These are phyloP conservation scores for Vitis labrusca DNA, from an alignment of 164 flowering plant genomes.

Conservation along the genomic window DNA sequence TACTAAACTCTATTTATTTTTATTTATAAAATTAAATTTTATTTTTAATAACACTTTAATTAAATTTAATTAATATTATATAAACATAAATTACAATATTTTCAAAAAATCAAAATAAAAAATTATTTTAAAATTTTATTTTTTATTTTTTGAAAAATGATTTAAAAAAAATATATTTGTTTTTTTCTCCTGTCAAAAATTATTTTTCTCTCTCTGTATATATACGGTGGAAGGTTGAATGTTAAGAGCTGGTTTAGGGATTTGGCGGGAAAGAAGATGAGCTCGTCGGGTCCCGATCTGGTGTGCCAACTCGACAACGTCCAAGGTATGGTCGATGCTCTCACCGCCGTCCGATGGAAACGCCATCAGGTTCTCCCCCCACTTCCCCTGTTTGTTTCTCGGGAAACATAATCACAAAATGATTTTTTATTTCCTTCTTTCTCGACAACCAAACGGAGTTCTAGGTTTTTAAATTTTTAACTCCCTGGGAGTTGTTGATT, in stretches of 20 bases:
- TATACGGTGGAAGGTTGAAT: no score
- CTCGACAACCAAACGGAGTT: neutral
- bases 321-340: slow-evolving; percentile 89
- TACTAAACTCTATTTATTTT: no score
- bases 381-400: slow-evolving; percentile 3
- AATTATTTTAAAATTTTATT: no score
- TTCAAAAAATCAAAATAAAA: no score
- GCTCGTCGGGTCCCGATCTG: slow-evolving; percentile 64
- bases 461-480: slow-evolving; percentile 11
- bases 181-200: no score
- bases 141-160: no score
- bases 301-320: slow-evolving; percentile 82
- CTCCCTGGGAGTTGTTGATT: neutral
- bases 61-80: no score
- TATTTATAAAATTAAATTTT: no score
- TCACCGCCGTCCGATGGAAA: slow-evolving; percentile 91
- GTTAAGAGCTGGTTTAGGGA: neutral
- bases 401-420: neutral
- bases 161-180: no score
- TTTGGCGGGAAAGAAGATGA: slow-evolving; percentile 68
- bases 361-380: slow-evolving; percentile 56
- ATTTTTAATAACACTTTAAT: no score
- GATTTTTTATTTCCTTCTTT: neutral
- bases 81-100: no score
- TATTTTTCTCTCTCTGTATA: no score